A percentile compares a stretch with the other conserved stretches of the same genome.
Evolutionary conservation across 169 alveolate species (phyloP).

Genomic region (Plasmodium gonderi): DNA sequence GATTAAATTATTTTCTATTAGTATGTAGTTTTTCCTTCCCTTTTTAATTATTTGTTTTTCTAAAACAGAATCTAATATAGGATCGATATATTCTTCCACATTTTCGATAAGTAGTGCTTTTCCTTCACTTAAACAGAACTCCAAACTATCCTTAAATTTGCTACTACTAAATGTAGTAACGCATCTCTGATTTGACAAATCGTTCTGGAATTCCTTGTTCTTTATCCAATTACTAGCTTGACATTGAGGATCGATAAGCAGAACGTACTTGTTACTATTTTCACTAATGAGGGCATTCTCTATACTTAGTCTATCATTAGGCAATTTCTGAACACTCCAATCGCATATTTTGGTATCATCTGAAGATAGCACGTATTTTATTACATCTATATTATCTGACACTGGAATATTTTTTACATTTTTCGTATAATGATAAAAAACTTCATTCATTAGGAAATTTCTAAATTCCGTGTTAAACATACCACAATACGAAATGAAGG

Average conservation of each 20-base stretch:
- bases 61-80: slow-evolving; percentile 95
- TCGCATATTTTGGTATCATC: slow-evolving; percentile 77
- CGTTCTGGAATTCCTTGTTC: slow-evolving; percentile 78
- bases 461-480: slow-evolving; percentile 97
- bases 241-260: slow-evolving; percentile 88
- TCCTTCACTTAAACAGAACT: slow-evolving; percentile 93
- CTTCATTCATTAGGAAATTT: slow-evolving; percentile 89
- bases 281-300: slow-evolving; percentile 87
- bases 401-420: slow-evolving; percentile 91
- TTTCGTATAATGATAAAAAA: slow-evolving; percentile 86
- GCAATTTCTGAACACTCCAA: slow-evolving; percentile 83
- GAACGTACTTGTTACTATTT: slow-evolving; percentile 83
- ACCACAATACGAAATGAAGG: slow-evolving; percentile 95
- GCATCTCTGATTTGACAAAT: slow-evolving; percentile 88
- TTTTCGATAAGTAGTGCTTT: slow-evolving; percentile 94
- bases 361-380: slow-evolving; percentile 51
- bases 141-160: slow-evolving; percentile 93
- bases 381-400: slow-evolving; percentile 59
- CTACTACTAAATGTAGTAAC: slow-evolving; percentile 88
- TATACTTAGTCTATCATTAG: slow-evolving; percentile 85
- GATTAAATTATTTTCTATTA: slow-evolving; percentile 92
- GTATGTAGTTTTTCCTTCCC: slow-evolving; percentile 89
- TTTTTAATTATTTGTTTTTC: slow-evolving; percentile 94
- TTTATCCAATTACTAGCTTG: slow-evolving; percentile 88
- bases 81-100: slow-evolving; percentile 96